These are phyloP conservation scores for Betula pendula DNA, from an alignment of 306 rosid genomes.

Conservation along the genomic window DNA sequence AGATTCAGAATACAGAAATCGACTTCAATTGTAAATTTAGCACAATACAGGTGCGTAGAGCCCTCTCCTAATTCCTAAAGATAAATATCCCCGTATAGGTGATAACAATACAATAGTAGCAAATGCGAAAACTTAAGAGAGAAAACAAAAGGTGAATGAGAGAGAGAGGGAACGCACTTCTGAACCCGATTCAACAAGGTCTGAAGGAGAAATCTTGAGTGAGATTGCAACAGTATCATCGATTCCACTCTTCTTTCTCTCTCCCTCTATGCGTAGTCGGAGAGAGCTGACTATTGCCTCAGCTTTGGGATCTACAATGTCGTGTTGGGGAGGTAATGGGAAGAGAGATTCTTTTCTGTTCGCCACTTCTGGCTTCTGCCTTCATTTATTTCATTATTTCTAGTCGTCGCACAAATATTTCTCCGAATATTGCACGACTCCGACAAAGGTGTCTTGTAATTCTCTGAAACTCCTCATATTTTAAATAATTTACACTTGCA, in stretches of 20 bases:
- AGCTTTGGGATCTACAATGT: not conserved
- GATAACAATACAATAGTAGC: not conserved
- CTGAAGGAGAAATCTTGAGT: conserved; percentile 87
- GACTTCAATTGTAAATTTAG: too few species aligned
- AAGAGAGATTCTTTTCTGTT: not conserved
- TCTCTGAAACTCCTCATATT: too few species aligned
- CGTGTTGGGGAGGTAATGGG: not conserved
- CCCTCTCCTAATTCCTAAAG: not conserved
- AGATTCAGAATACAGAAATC: too few species aligned
- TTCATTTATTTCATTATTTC: too few species aligned
- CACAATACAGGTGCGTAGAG: not conserved
- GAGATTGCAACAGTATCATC: conserved; percentile 90
- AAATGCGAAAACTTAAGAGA: not conserved
- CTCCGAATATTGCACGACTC: too few species aligned
- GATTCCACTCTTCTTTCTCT: conserved; percentile 12
- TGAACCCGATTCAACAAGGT: conserved; percentile 74
- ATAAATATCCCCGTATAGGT: not conserved
- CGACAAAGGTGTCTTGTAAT: too few species aligned
- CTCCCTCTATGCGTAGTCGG: not conserved
- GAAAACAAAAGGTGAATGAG: not conserved
- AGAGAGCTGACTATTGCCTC: not conserved
- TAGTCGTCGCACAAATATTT: too few species aligned
- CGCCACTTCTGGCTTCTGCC: not conserved
- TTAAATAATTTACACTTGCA: too few species aligned
- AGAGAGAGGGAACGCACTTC: conserved; percentile 40